A percentile compares a stretch with the other conserved stretches of the same genome.
These are phyloP conservation scores for Brassica balearica DNA, from an alignment of 441 rosid genomes.

Conservation along the genomic window DNA sequence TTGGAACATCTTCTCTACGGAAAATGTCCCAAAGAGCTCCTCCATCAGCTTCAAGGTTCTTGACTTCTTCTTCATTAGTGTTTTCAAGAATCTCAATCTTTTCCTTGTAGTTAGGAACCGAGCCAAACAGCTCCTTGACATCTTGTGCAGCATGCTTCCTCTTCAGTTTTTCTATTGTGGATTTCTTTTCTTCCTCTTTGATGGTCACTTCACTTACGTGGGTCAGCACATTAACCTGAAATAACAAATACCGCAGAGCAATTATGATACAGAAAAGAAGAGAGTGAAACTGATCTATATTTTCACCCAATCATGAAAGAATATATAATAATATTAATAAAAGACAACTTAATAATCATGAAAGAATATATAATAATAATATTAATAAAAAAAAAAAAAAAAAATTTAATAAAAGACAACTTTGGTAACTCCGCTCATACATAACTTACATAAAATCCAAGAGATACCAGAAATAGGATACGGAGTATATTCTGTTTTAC, in stretches of 20 bases:
- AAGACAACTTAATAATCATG: background rate
- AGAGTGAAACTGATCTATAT: background rate
- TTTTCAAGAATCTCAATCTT: constrained; percentile 22
- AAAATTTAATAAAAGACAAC: background rate
- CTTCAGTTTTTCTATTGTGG: constrained; percentile 48
- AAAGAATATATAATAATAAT: background rate
- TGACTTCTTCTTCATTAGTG: constrained; percentile 12
- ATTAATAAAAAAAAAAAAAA: too few relatives aligned
- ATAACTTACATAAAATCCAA: background rate
- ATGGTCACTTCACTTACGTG: constrained; percentile 64
- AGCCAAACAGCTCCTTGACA: constrained; percentile 53
- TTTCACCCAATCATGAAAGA: background rate
- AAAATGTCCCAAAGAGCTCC: constrained; percentile 96
- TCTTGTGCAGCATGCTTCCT: constrained; percentile 65
- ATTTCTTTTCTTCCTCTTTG: background rate
- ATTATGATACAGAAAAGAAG: background rate
- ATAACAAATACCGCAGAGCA: background rate
- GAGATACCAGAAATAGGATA: background rate
- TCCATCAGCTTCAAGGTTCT: constrained; percentile 41
- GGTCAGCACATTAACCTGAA: constrained; percentile 79
- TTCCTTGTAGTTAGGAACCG: constrained; percentile 32
- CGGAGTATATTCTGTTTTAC: background rate
- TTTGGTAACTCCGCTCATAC: constrained; percentile 5
- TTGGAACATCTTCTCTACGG: constrained; percentile 77
- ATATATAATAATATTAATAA: background rate